Evolutionary conservation across 2,329 filamentous ascomycete genomes (phyloP).

Genomic region (Pseudocercospora fijiensis): DNA sequence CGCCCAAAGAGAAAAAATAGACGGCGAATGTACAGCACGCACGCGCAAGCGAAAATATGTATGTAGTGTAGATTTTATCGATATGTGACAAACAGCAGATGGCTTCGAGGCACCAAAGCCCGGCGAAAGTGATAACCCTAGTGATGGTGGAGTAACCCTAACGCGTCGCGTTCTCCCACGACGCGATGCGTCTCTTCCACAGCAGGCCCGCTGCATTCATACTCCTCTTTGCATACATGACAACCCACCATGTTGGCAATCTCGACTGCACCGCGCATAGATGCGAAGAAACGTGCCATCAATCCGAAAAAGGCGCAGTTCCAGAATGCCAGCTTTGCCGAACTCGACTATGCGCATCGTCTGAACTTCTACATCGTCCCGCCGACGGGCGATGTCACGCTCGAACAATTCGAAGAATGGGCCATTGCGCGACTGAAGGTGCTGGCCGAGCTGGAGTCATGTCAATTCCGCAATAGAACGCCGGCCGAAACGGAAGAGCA

Average conservation of each 20-base stretch:
- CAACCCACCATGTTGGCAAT: constrained; percentile 32
- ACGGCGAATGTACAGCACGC: neutral
- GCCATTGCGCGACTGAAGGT: constrained; percentile 88
- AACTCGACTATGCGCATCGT: constrained; percentile 76
- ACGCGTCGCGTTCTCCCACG: neutral
- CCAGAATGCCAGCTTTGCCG: constrained; percentile 70
- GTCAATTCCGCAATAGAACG: constrained; percentile 87
- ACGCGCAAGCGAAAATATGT: neutral
- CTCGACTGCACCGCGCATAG: constrained; percentile 42
- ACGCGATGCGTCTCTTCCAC: neutral
- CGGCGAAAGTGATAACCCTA: neutral
- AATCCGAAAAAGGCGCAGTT: constrained; percentile 83
- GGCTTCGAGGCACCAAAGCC: neutral
- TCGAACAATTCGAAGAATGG: constrained; percentile 99
- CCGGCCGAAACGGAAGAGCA: constrained; percentile 77
- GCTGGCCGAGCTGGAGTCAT: constrained; percentile 85
- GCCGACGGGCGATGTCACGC: constrained; percentile 88
- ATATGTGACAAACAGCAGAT: neutral
- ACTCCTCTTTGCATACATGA: neutral
- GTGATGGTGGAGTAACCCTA: neutral
- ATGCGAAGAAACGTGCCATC: constrained; percentile 71
- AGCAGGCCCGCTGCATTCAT: neutral
- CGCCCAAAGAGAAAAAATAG: constrained; percentile 66
- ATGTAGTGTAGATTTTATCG: neutral
- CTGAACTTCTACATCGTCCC: constrained; percentile 89